Evolutionary conservation across 495 filamentous ascomycete genomes (phyloP), one percentile per base, ranked within the genome.

Genomic region (Annulohypoxylon maeteangense): DNA sequence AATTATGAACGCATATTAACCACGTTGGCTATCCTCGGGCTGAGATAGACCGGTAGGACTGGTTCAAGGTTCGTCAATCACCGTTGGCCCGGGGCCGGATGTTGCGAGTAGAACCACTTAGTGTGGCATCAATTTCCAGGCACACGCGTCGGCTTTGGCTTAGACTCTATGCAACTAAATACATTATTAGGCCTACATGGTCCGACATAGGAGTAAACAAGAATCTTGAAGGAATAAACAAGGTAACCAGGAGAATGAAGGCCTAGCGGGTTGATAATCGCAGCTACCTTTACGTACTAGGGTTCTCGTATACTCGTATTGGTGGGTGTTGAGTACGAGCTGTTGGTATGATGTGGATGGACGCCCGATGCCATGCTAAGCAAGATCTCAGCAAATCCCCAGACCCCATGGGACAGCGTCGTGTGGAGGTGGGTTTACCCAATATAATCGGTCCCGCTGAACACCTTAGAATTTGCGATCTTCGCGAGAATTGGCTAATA

Each of bases 11-110:
- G 45, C 18, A 47, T 18, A 34, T 38, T 16, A 23, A 45, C 18
- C 59, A 63, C 31, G 51, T 54, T 65, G 53, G 45, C 36, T 20
- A 27, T 40, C 25, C 31, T 70, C 67, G 67, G 67, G 14, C 51
- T 59, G 44, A 65, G 67, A 65, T 70, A 59, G 34, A 32, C 67
- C 67, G 67, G 67, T 31, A 27, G 4, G 1, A 23, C 38, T 40
- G 23, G 50, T 27, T 42, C 11, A 54, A 22, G 53, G 20, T 58
- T 59, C n/a, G 32, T 31, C n/a, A 23, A 25, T 40, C 27, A 25
- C 54, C 54, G 27, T 40, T n/a, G 27, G 3, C 34, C 32, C 18
- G 54, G 54, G 18, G 32, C 32, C 54, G 54, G 34, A 25, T n/a
- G 18, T n/a, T 42, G 7, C 10, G 32, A 40, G 20, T 18, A 25